Evolutionary conservation across 345 rosid species (phyloP).

Genomic region (Brassica cretica): DNA sequence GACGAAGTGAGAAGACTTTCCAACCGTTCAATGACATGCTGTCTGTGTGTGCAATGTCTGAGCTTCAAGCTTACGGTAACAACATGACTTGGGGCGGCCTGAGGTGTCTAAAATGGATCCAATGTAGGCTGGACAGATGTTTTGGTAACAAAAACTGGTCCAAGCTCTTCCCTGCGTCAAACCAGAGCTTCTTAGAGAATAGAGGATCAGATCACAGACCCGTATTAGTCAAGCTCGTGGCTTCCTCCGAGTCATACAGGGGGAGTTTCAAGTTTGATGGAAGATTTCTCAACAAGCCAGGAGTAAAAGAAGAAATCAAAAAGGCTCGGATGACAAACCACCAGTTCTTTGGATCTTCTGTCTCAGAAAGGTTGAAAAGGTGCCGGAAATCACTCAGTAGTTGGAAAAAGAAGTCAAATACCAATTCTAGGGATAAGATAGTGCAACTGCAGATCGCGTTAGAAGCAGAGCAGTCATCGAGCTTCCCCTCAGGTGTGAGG

Average conservation of each 20-base stretch:
- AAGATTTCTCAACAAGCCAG: background rate
- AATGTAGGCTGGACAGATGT: background rate
- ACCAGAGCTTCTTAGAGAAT: background rate
- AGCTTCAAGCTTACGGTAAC: background rate
- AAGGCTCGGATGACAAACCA: no score
- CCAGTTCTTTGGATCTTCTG: no score
- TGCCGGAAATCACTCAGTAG: no score
- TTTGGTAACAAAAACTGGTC: background rate
- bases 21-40: background rate
- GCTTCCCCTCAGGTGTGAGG: no score
- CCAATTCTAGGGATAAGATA: no score
- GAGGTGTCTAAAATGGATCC: background rate
- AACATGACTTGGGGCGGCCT: background rate
- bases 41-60: background rate
- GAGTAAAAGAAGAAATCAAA: background rate
- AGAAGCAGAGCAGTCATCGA: no score
- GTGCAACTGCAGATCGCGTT: no score
- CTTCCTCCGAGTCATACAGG: accelerated
- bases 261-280: background rate
- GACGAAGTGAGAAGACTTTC: background rate
- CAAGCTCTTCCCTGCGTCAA: accelerated
- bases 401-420: no score
- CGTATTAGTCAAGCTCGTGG: accelerated
- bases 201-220: background rate
- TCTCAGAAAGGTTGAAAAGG: no score